Evolutionary conservation across 2,329 filamentous ascomycete genomes (phyloP).

Genomic region (Drechslerella coelobrocha): DNA sequence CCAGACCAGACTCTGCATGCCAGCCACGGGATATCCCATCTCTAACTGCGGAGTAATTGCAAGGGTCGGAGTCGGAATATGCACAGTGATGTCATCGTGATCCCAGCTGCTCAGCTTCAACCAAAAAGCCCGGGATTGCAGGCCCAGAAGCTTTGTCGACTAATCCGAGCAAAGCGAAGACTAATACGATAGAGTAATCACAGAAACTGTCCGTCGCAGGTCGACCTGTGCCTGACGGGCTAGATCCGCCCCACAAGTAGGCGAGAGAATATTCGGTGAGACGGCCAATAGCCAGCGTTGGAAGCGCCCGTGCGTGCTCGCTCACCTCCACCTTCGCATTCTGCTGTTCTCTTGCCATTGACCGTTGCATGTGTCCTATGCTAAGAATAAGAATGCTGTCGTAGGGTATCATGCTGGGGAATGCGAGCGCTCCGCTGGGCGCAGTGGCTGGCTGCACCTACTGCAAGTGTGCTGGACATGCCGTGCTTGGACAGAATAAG

Average conservation of each 20-base stretch:
- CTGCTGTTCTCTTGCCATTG: no score
- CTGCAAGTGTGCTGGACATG: neutral
- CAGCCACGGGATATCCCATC: neutral
- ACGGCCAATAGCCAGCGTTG: slow-evolving; percentile 1
- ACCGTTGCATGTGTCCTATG: neutral
- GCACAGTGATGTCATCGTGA: slow-evolving; percentile 47
- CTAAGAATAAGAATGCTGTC: neutral
- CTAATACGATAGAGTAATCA: no score
- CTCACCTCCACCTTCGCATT: neutral
- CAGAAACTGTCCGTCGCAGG: slow-evolving; percentile 38
- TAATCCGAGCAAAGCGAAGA: no score
- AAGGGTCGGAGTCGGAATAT: slow-evolving; percentile 20
- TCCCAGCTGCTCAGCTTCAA: neutral
- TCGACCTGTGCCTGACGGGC: slow-evolving; percentile 26
- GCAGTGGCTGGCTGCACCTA: neutral
- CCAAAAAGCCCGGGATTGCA: slow-evolving; percentile 1
- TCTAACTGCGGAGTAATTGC: slow-evolving; percentile 10
- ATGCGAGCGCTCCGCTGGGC: no score
- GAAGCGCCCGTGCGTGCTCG: neutral
- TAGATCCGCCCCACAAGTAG: no score
- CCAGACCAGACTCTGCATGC: neutral
- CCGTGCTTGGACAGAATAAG: neutral
- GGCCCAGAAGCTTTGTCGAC: no score
- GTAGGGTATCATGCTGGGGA: neutral
- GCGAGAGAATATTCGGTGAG: no score